Base-by-base conservation (phyloP, 257 asterid genomes). In the Capsicum pubescens region DNA sequence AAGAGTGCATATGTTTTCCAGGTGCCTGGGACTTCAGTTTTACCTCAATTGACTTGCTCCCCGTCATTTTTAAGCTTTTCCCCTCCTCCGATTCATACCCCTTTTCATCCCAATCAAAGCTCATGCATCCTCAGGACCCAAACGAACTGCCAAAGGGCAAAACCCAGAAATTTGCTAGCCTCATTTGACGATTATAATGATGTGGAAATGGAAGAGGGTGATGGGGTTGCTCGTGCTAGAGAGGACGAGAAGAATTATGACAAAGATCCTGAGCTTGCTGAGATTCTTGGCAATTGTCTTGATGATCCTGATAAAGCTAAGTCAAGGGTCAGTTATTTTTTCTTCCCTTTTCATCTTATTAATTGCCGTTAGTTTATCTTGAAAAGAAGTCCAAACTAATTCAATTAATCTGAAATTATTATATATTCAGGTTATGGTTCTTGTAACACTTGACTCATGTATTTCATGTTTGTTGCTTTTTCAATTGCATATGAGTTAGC, bases 211-310 rank as follows among this genome's bases (percentile, higher is more conserved):
- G 89, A 17, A 21, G 80, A 63, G 5, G 63, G 7, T 2, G 83
- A 67, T 15, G 92, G 67, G 56, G 92, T 89, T 82, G 79, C 89
- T 32, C 88, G 86, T 44, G 93, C 87, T 60, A 87, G 89, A 84
- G 93, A 78, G 63, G 93, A 67, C 44, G 95, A 89, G 35, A 91
- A 91, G 83, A 97, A 93, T 90, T 94, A 87, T 82, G 99, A 96
- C 66, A 93, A 77, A 87, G 97, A 96, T 86, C 99, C 98, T 19
- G 99, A 96, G 85, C 92, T 96, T 82, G 98, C 93, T 60, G 98
- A 96, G 84, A 93, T 96, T 91, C 87, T 96, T 56, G 98, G 98
- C 42, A 85, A 87, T 83, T 91, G 89, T 84, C 87, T 94, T 19
- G 97, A 92, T 90, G 91, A 96, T 82, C 99, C 98, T 5, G 91